These are phyloP conservation scores for Orbilia oligospora DNA, from an alignment of 2,329 filamentous ascomycete species.

Conservation along the genomic window DNA sequence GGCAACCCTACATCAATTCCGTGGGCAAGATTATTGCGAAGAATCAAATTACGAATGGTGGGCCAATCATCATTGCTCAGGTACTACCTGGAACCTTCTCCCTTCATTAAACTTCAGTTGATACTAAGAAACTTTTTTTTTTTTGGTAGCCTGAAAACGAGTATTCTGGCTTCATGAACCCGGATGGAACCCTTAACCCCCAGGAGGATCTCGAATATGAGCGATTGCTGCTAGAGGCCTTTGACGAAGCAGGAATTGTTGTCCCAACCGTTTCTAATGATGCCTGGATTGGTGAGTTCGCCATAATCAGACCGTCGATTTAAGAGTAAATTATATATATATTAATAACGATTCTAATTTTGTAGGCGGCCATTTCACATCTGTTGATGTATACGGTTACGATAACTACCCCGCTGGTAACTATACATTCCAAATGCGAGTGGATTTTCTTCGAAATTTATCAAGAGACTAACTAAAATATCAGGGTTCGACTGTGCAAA, in stretches of 20 bases:
- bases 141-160: slow-evolving; percentile 78
- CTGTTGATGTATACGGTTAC: slow-evolving; percentile 77
- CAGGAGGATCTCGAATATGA: slow-evolving; percentile 68
- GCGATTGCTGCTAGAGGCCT: slow-evolving; percentile 63
- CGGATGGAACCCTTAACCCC: slow-evolving; percentile 69
- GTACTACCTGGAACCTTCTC: slow-evolving; percentile 5
- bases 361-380: slow-evolving; percentile 67
- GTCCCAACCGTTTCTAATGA: slow-evolving; percentile 85
- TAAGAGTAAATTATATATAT: neutral
- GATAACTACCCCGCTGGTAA: slow-evolving; percentile 73
- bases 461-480: neutral
- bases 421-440: neutral
- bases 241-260: slow-evolving; percentile 77
- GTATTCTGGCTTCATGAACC: slow-evolving; percentile 70
- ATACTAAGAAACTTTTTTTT: neutral
- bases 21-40: slow-evolving; percentile 78
- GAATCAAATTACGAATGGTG: slow-evolving; percentile 85
- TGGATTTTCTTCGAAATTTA: neutral
- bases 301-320: too few species aligned
- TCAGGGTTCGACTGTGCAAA: slow-evolving; percentile 75
- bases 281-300: slow-evolving; percentile 68
- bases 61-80: slow-evolving; percentile 83
- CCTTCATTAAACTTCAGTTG: neutral
- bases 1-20: slow-evolving; percentile 72
- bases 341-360: neutral